Percentiles rank a stretch among this genome's conserved stretches.
Evolutionary conservation across 768 basidiomycete species (phyloP).

Genomic region (Terana coerulea): DNA sequence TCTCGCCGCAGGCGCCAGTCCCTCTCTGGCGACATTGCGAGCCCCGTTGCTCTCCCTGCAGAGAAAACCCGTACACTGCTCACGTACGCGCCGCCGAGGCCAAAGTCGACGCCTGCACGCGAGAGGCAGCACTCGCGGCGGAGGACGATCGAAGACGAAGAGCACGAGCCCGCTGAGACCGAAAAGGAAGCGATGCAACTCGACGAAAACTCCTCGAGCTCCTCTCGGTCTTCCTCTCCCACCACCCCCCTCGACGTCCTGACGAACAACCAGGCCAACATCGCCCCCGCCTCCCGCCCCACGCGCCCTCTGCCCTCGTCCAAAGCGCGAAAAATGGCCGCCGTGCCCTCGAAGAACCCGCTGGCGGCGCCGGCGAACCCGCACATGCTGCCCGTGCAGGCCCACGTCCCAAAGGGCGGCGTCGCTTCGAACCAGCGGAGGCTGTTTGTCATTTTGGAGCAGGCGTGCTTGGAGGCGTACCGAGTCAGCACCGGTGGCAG

Average conservation of each 20-base stretch:
- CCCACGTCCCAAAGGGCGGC: constrained; percentile 62
- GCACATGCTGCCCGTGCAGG: constrained; percentile 78
- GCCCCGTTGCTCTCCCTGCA: constrained; percentile 18
- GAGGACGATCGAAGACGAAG: constrained; percentile 26
- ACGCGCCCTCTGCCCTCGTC: constrained; percentile 57
- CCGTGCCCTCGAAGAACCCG: constrained; percentile 42
- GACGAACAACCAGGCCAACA: constrained; percentile 17
- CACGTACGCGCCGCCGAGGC: constrained; percentile 53
- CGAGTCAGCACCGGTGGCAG: constrained; percentile 65
- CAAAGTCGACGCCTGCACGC: constrained; percentile 67
- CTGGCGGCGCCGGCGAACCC: constrained; percentile 59
- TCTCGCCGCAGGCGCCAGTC: constrained; percentile 54
- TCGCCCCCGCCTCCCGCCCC: constrained; percentile 40
- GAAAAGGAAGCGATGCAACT: constrained; percentile 30
- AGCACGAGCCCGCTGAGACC: constrained; percentile 26
- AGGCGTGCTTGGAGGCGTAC: constrained; percentile 96
- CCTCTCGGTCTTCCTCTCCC: constrained; percentile 14
- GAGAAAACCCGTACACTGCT: constrained; percentile 22
- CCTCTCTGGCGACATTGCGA: constrained; percentile 36
- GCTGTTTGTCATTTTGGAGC: constrained; percentile 87
- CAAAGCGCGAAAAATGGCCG: constrained; percentile 44
- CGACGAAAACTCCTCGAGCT: constrained; percentile 17
- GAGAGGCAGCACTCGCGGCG: constrained; percentile 37
- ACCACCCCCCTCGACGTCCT: constrained; percentile 16
- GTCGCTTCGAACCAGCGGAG: constrained; percentile 51